Base-by-base conservation (phyloP, 1,284 basidiomycete genomes). In the Cutaneotrichosporon mucoides region DNA sequence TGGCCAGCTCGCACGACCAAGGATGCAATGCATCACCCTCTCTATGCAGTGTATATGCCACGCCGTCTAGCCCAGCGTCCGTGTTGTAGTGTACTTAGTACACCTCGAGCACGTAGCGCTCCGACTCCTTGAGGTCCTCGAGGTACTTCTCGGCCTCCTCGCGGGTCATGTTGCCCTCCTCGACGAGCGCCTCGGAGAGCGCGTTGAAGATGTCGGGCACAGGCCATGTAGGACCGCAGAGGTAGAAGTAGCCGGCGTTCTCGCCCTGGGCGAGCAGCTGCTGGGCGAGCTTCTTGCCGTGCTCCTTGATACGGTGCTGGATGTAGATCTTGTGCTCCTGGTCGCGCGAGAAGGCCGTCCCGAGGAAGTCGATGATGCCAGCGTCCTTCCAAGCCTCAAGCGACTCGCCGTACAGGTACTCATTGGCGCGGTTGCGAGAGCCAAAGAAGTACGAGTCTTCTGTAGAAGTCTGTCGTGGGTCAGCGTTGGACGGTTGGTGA, bases 371-470 rank as follows among this genome's bases (percentile, higher is more conserved):
- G 77, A 98, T 88, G 63, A 94, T 82, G 51, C 88, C 86, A 68
- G 92, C 90, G 11, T 85, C 81, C 57, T 96, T 85, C 74, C 82
- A 83, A 0, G 82, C 82, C 71, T 84, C 82, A 65, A 84, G 79
- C 62, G 81, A 80, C 67, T 81, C 80, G 41, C 80, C 79, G 78
- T 99, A 99, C 24, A 99, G 87, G 78, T 93, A 99, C 77, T 99
- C 95, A 72, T 92, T 86, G 41, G 89, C 87, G 72, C 90, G 89
- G 79, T 97, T 88, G 59, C 96, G 90, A 61, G 95, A 95, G 64
- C 95, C 95, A 77, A 99, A 99, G 84, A 97, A 99, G 82, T 99
- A 98, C 82, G 98, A 98, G 35, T 92, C 84, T 2, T 93, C 92
- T 3, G 45, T 49, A 0, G 95, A 95, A 59, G 94, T 85, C 57